phyloP scores from a whole-genome alignment of 169 alveolate species.

The Eimeria acervulina region DNA sequence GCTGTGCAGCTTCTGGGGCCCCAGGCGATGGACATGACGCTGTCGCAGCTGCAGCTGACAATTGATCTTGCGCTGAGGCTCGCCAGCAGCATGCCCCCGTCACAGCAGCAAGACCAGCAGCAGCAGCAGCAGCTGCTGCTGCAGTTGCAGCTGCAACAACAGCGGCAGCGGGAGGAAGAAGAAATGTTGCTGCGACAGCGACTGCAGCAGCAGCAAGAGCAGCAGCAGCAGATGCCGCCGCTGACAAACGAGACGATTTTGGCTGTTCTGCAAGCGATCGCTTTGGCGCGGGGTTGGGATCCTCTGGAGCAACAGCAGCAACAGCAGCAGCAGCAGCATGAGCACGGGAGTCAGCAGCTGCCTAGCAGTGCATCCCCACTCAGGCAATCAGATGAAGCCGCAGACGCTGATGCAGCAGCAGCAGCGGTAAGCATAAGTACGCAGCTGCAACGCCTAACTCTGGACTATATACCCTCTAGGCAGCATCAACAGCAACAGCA shows the following conservation, averaged over 20 bases:
- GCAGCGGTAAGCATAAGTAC: background rate
- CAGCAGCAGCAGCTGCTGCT: constrained; percentile 36
- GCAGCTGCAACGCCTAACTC: constrained; percentile 10
- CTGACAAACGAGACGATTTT: constrained; percentile 19
- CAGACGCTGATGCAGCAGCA: background rate
- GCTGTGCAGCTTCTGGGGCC: constrained; percentile 81
- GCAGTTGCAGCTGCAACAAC: background rate
- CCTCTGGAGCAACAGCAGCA: constrained; percentile 2
- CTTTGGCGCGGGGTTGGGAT: constrained; percentile 32
- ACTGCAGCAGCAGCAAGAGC: background rate
- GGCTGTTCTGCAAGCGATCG: constrained; percentile 39
- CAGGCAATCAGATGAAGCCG: background rate
- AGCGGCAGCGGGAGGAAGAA: constrained; percentile 10
- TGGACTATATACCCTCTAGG: background rate
- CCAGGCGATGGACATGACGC: constrained; percentile 59
- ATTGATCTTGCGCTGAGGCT: constrained; percentile 75
- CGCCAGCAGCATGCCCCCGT: constrained; percentile 63
- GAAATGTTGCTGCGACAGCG: background rate
- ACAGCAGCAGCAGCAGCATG: constrained; percentile 1
- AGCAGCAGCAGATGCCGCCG: constrained; percentile 27
- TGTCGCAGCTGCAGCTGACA: constrained; percentile 47
- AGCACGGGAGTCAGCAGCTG: constrained; percentile 30
- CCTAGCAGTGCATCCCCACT: background rate
- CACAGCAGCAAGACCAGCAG: constrained; percentile 52
- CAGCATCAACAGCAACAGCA: background rate